phyloP scores from a whole-genome alignment of 1,284 basidiomycete species.

The Cryptococcus neoformans region DNA sequence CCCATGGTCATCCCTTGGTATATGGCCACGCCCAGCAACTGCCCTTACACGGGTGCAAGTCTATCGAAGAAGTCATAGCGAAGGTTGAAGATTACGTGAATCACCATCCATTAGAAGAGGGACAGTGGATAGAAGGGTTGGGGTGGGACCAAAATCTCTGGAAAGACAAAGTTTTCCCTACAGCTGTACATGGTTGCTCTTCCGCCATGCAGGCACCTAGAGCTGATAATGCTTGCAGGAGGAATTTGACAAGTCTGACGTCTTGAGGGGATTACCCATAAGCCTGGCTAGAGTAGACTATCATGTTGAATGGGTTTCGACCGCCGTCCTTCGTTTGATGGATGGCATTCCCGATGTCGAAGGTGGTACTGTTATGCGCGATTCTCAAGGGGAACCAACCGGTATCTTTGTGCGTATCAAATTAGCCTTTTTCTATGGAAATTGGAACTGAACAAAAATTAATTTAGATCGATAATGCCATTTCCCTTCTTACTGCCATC shows the following conservation, averaged over 20 bases:
- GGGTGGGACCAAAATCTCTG: conserved; percentile 87
- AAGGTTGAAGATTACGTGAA: conserved; percentile 63
- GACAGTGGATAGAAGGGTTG: conserved; percentile 75
- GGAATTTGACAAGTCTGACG: conserved; percentile 62
- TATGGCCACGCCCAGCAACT: conserved; percentile 58
- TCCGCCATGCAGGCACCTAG: no score
- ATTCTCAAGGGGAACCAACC: conserved; percentile 63
- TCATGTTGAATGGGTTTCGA: conserved; percentile 84
- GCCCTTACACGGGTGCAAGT: conserved; percentile 60
- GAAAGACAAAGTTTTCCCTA: conserved; percentile 65
- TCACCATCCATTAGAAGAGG: conserved; percentile 26
- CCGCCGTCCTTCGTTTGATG: conserved; percentile 60
- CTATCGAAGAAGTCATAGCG: conserved; percentile 60
- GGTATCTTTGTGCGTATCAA: conserved; percentile 53
- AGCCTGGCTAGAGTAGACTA: conserved; percentile 70
- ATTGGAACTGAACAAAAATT: neutral
- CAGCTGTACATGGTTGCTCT: conserved; percentile 57
- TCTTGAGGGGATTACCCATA: conserved; percentile 65
- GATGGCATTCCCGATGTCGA: conserved; percentile 56
- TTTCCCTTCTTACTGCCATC: conserved; percentile 45
- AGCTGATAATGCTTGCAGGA: conserved; percentile 47
- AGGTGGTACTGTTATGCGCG: conserved; percentile 73
- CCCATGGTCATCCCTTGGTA: conserved; percentile 52
- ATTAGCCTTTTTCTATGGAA: conserved; percentile 26
- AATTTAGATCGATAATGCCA: conserved; percentile 42